Evolutionary conservation across 2,329 filamentous ascomycete species (phyloP).

Genomic region (Geosmithia flava): DNA sequence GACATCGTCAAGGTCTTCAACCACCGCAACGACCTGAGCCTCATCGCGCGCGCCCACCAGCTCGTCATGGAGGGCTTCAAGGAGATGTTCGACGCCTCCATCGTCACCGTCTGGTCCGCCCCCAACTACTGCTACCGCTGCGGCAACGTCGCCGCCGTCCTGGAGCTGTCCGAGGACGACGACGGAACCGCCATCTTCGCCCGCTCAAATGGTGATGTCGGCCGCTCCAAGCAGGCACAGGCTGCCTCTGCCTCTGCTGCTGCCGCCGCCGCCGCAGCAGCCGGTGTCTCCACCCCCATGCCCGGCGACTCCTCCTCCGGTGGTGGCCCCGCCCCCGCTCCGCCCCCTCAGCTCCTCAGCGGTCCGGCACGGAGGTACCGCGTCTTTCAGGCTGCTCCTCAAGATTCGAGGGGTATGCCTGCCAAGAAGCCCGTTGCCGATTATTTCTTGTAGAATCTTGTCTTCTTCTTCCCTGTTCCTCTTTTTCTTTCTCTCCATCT

Average conservation of each 20-base stretch:
- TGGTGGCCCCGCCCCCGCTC: not conserved
- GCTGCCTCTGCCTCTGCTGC: conserved; percentile 18
- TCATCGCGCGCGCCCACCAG: conserved; percentile 91
- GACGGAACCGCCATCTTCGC: conserved; percentile 60
- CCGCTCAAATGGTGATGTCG: conserved; percentile 59
- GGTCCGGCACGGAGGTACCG: conserved; percentile 84
- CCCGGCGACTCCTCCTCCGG: conserved; percentile 30
- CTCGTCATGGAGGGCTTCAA: conserved; percentile 99
- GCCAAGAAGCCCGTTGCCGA: conserved; percentile 97
- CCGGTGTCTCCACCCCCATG: conserved; percentile 29
- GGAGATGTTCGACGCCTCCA: conserved; percentile 94
- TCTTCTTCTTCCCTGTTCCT: not conserved
- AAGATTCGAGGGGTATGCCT: conserved; percentile 94
- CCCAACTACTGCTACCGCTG: conserved; percentile 96
- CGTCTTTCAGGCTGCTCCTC: conserved; percentile 92
- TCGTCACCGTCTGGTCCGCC: conserved; percentile 97
- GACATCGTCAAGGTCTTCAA: conserved; percentile 97
- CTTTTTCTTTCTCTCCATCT: not conserved
- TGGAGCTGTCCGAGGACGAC: conserved; percentile 83
- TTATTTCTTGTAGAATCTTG: conserved; percentile 61
- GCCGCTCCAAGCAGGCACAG: conserved; percentile 36
- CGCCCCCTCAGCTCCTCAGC: conserved; percentile 15
- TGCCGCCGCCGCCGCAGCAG: no score
- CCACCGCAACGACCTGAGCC: conserved; percentile 78
- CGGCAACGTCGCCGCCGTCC: conserved; percentile 87